Evolutionary conservation across 176 grass and related monocot species (phyloP).

Genomic region (Paspalum vaginatum): DNA sequence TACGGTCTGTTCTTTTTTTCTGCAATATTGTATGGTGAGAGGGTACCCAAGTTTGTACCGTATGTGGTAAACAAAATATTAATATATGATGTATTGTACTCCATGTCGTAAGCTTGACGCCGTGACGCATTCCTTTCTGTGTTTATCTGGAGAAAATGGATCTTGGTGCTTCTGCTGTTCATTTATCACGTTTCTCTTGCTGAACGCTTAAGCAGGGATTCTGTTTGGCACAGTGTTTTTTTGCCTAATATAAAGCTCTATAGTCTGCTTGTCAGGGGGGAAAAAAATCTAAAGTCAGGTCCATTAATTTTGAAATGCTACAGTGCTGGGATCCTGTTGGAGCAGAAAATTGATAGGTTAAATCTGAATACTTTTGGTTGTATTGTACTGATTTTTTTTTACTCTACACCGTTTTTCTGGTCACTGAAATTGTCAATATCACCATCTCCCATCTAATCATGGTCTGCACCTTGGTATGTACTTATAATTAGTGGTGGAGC

Average conservation of each 20-base stretch:
- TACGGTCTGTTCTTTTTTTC: not conserved
- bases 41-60: not conserved
- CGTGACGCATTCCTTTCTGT: not conserved
- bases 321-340: not conserved
- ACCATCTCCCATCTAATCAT: not conserved
- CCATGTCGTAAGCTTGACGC: not conserved
- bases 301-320: not conserved
- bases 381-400: not conserved
- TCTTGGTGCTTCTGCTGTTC: not conserved
- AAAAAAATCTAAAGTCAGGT: not conserved
- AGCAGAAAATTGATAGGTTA: not conserved
- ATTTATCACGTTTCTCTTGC: not conserved
- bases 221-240: not conserved
- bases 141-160: not conserved
- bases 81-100: not conserved
- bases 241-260: too few relatives aligned
- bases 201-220: not conserved
- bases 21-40: not conserved
- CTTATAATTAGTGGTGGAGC: too few relatives aligned
- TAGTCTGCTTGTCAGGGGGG: too few relatives aligned
- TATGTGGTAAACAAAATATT: not conserved
- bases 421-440: not conserved
- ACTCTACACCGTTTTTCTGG: not conserved
- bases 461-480: not conserved
- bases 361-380: not conserved